Evolutionary conservation across 306 rosid species (phyloP).

Genomic region (Lathyrus sativus): DNA sequence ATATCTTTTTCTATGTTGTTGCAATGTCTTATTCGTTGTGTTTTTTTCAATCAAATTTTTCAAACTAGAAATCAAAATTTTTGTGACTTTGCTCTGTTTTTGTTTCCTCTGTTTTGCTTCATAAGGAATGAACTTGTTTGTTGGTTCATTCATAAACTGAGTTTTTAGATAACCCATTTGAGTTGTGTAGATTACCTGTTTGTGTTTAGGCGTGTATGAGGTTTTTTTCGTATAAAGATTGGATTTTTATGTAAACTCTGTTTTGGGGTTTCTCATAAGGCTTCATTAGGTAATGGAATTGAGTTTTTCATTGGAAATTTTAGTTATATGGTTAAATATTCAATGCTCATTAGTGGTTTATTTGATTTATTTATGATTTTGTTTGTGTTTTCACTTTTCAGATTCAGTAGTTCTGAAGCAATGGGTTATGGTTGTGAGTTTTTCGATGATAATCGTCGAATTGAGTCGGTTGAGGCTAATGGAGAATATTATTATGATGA

Average conservation of each 20-base stretch:
- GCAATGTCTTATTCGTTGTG: constrained; percentile 49
- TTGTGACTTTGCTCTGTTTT: constrained; percentile 56
- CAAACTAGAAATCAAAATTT: constrained; percentile 54
- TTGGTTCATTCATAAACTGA: constrained; percentile 36
- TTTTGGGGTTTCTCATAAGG: constrained; percentile 47
- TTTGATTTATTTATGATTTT: background rate
- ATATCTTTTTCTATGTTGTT: constrained; percentile 43
- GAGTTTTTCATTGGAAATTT: constrained; percentile 1
- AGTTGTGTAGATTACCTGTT: constrained; percentile 28
- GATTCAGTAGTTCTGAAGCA: constrained; percentile 34
- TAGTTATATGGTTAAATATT: background rate
- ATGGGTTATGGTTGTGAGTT: constrained; percentile 31
- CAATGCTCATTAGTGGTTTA: background rate
- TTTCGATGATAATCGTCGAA: constrained; percentile 27
- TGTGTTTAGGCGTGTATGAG: constrained; percentile 47
- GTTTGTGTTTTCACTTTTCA: constrained; percentile 46
- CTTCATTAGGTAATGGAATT: constrained; percentile 55
- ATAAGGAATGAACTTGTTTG: constrained; percentile 44
- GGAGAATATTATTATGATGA: constrained; percentile 29
- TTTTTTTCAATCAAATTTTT: constrained; percentile 29
- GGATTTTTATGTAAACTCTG: constrained; percentile 46
- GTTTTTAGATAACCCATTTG: background rate
- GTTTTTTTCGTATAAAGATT: constrained; percentile 39
- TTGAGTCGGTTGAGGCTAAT: constrained; percentile 18
- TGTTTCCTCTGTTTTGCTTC: constrained; percentile 58